These are phyloP conservation scores for Pyrenula aspistea DNA, from an alignment of 495 filamentous ascomycete species.

Conservation along the genomic window DNA sequence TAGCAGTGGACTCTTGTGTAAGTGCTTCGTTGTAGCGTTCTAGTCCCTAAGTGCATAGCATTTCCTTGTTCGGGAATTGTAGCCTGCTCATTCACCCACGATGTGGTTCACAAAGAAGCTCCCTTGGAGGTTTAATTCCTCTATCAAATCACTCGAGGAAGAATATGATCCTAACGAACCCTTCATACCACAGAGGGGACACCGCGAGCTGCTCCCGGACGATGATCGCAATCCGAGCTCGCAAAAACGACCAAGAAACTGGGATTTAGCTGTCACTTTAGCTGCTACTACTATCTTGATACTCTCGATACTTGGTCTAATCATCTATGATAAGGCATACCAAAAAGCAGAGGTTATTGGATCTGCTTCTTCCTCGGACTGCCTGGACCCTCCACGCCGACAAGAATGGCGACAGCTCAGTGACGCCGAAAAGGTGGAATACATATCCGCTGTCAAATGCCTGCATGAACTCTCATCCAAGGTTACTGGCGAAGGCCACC, in stretches of 20 bases:
- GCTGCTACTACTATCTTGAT: background rate
- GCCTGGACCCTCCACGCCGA: background rate
- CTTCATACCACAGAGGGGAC: background rate
- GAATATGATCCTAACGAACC: background rate
- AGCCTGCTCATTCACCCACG: background rate
- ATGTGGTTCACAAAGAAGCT: background rate
- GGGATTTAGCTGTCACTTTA: background rate
- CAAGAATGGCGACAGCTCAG: conserved; percentile 23
- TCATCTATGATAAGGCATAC: background rate
- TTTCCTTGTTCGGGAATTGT: background rate
- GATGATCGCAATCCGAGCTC: background rate
- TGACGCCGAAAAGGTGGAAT: conserved; percentile 10
- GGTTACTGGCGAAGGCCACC: conserved; percentile 3
- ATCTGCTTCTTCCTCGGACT: background rate
- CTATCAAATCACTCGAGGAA: background rate
- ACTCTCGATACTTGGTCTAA: background rate
- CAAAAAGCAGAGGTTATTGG: background rate
- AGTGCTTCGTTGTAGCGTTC: background rate
- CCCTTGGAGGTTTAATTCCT: background rate
- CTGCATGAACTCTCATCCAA: conserved; percentile 11
- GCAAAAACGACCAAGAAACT: background rate
- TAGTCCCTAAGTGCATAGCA: background rate
- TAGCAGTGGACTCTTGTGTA: background rate
- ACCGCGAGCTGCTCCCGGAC: background rate
- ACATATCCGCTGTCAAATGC: conserved; percentile 16